phyloP scores from a whole-genome alignment of 106 monocot species.

The Acanthochlamys bracteata region DNA sequence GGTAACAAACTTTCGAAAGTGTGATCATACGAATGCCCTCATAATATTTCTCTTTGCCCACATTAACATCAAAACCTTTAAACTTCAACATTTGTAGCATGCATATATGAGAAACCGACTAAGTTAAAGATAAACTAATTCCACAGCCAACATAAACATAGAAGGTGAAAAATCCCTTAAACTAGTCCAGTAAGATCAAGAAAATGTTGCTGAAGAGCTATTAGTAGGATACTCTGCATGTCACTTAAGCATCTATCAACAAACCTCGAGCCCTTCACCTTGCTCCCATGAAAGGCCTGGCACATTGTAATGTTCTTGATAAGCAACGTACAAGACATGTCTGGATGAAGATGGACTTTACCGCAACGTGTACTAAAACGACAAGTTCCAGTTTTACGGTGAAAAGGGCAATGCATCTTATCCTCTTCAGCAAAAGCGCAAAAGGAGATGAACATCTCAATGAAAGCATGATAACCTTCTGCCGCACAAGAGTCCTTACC shows the following conservation, averaged over 20 bases:
- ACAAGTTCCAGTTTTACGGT: slow-evolving; percentile 92
- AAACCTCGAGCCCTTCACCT: slow-evolving; percentile 99
- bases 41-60: too few species aligned
- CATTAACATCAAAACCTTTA: too few species aligned
- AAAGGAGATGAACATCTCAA: not conserved
- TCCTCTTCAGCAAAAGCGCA: slow-evolving; percentile 33
- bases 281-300: slow-evolving; percentile 95
- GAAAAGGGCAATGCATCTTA: slow-evolving; percentile 97
- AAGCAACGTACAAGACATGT: slow-evolving; percentile 88
- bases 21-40: too few species aligned
- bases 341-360: slow-evolving; percentile 93
- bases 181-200: not conserved
- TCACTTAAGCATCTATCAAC: slow-evolving; percentile 48
- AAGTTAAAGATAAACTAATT: too few species aligned
- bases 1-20: too few species aligned
- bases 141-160: not conserved
- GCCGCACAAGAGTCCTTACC: too few species aligned
- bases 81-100: too few species aligned
- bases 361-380: slow-evolving; percentile 85
- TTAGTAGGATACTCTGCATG: slow-evolving; percentile 66
- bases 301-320: slow-evolving; percentile 89
- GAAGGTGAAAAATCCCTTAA: not conserved
- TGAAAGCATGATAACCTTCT: too few species aligned
- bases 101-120: too few species aligned
- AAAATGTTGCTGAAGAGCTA: not conserved